Evolutionary conservation across 2,329 filamentous ascomycete species (phyloP).

Genomic region (Aspergillus unguis): DNA sequence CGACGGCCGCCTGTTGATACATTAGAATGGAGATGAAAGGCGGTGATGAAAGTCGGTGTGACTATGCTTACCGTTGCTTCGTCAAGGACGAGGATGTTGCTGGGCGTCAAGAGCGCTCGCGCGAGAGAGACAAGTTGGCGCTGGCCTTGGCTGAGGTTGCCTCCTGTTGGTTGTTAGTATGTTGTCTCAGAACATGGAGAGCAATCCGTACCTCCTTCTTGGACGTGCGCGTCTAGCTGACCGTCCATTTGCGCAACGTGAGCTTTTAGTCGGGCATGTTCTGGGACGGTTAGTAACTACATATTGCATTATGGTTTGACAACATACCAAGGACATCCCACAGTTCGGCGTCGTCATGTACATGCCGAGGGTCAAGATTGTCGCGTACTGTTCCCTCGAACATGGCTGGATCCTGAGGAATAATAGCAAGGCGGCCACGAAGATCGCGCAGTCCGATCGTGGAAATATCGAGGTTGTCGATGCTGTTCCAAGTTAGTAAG

Average conservation of each 20-base stretch:
- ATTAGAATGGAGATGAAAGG: constrained; percentile 9
- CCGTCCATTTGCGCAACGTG: constrained; percentile 83
- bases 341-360: constrained; percentile 93
- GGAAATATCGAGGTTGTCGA: constrained; percentile 86
- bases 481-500: constrained; percentile 48
- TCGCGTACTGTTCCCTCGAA: constrained; percentile 92
- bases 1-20: constrained; percentile 55
- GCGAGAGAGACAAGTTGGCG: constrained; percentile 91
- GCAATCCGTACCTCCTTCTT: constrained; percentile 77
- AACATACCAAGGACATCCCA: constrained; percentile 88
- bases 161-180: constrained; percentile 55
- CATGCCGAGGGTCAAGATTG: constrained; percentile 90
- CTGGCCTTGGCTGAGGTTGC: constrained; percentile 92
- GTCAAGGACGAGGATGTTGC: constrained; percentile 94
- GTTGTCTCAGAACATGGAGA: background rate
- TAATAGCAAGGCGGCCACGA: constrained; percentile 85
- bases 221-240: constrained; percentile 81
- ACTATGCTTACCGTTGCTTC: constrained; percentile 72
- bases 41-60: constrained; percentile 5
- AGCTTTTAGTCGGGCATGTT: constrained; percentile 90
- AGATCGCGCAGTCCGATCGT: constrained; percentile 87
- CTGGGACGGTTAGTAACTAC: constrained; percentile 48
- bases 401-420: constrained; percentile 93
- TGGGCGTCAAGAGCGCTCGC: constrained; percentile 87
- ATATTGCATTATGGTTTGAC: constrained; percentile 5